Evolutionary conservation across 352 stramenopile genomes (phyloP), one percentile per base, ranked within the genome.

Genomic region (Phytophthora capsici): DNA sequence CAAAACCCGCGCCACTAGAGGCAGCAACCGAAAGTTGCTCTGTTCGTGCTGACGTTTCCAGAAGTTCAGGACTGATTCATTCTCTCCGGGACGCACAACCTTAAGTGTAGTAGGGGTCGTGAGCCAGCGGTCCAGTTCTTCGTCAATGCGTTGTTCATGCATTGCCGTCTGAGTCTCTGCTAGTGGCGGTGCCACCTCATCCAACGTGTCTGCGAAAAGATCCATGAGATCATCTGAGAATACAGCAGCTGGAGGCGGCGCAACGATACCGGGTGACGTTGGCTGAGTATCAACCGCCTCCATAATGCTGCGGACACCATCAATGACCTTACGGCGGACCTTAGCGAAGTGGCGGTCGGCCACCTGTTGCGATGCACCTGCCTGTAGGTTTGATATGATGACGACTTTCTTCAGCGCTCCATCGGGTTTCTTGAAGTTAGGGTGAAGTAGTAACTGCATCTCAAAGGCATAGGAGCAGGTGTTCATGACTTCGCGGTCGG

Each of bases 401-500:
- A 58, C 19, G 17, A 54, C 44, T 4, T 48, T 19, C 8, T 54
- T 65, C 3, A 48, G 32, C 57, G n/a, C 9, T 32, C 55, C n/a
- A n/a, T n/a, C n/a, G n/a, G n/a, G n/a, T n/a, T n/a, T n/a, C n/a
- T n/a, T n/a, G n/a, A n/a, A n/a, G 44, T 63, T 54, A 2, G 53
- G 53, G 41, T 53, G 53, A 4, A 62, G 30, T 22, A 63, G 54
- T 14, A 48, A 36, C 30, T 55, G 44, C 55, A 55, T 63, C 34
- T 55, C 32, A 20, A 55, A 32, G 5, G 49, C 55, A 20, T 30
- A 63, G 7, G 37, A 59, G 13, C 44, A 63, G 16, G 38, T 53
- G 19, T 47, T 63, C 20, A 63, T 49, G 16, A n/a, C n/a, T 4
- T 17, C 54, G 44, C 55, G 23, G 20, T 55, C 44, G 4, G 55